Base-by-base conservation (phyloP, 2,329 filamentous ascomycete genomes). In the Cladosporium sp. region DNA sequence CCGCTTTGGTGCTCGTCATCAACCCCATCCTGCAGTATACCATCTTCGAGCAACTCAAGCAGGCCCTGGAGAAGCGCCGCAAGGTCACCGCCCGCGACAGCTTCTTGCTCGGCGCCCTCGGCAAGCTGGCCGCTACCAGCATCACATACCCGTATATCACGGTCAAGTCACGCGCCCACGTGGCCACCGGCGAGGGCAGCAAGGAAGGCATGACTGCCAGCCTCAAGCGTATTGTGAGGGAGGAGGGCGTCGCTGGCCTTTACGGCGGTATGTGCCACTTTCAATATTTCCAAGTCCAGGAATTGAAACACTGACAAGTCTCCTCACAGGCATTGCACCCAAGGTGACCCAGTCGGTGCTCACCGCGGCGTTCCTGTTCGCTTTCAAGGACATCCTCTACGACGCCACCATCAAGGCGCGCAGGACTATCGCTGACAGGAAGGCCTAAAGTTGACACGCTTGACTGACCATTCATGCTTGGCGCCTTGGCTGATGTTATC, bases 111-210 rank as follows among this genome's bases (percentile, higher is more conserved):
- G 93, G 93, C 55, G 93, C 93, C 1, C 67, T 97, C 27, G 91
- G 93, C 69, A 98, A 98, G 79, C 78, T 98, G 56, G 84, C 96
- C 54, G 93, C 93, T 19, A 98, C 93, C 2, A 83, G 78, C 54
- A 87, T 97, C 63, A 98, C 93, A 5, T 98, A 98, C 70, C 93
- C 93, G 9, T 98, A 98, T 68, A 97, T 98, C 68, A 98, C 93
- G 4, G 86, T 98, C 63, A 98, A 98, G 83, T 95, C 90, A 71
- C 83, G 89, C 67, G 95, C 95, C 83, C 93, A 98, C 69, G 89
- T 98, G 54, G 89, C 91, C 22, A 83, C 79, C 55, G 83, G 82
- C 62, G 83, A 83, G 55, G 79, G 80, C n/a, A 83, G 83, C 56
- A 86, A 86, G 71, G 86, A 94, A 72, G 86, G 85, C 59, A 86